A percentile compares a stretch with the other conserved stretches of the same genome.
phyloP scores from a whole-genome alignment of 164 flowering plant genomes.

The Chloranthus sessilifolius region DNA sequence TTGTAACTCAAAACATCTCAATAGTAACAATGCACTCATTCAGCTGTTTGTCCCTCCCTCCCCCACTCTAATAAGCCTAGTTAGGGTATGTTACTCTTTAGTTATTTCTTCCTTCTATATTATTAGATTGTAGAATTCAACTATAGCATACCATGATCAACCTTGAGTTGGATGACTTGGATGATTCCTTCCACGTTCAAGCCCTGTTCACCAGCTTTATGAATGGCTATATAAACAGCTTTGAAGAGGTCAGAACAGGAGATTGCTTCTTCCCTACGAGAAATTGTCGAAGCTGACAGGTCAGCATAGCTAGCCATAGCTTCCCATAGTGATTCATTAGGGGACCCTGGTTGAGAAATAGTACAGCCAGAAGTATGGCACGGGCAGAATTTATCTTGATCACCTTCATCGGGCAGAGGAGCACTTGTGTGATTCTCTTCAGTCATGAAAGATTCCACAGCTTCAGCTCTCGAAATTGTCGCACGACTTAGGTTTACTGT shows the following conservation, averaged over 20 bases:
- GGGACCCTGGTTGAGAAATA: conserved; percentile 7
- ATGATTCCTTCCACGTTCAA: conserved; percentile 53
- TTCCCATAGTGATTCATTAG: conserved; percentile 53
- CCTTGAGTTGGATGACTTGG: conserved; percentile 22
- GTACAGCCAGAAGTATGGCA: conserved; percentile 13
- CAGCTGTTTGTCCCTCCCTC: too few relatives aligned
- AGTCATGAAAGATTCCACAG: conserved; percentile 30
- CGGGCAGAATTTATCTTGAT: conserved; percentile 11
- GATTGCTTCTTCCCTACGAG: conserved; percentile 21
- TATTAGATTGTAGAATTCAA: neutral
- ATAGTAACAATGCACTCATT: too few relatives aligned
- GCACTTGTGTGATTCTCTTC: conserved; percentile 11
- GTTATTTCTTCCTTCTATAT: too few relatives aligned
- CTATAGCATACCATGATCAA: conserved; percentile 35
- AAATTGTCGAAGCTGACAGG: conserved; percentile 19
- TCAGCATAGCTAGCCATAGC: conserved; percentile 51
- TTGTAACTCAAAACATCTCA: too few relatives aligned
- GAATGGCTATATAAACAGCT: conserved; percentile 41
- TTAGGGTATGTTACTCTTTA: too few relatives aligned
- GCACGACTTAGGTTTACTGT: conserved; percentile 41
- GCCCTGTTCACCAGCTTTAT: conserved; percentile 89
- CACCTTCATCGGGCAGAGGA: conserved; percentile 14
- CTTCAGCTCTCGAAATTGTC: conserved; percentile 24
- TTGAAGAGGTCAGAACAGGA: conserved; percentile 44
- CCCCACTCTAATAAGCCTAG: too few relatives aligned